Conservation (phyloP, 768 basidiomycete species). For the Hygrocybe coccinea region DNA sequence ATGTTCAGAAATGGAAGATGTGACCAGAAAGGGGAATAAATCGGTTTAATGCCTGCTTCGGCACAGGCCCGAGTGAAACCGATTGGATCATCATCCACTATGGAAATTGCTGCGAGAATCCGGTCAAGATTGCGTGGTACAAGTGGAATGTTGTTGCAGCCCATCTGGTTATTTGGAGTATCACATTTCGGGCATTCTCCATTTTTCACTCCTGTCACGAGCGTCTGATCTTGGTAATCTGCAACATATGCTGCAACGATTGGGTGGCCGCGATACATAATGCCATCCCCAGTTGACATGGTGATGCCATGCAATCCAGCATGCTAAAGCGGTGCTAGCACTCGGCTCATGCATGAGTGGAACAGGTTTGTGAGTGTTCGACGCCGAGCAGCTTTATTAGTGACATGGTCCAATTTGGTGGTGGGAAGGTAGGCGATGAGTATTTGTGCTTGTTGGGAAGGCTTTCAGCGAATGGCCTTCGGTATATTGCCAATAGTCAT, state of each 20-base stretch:
- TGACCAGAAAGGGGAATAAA: conserved; percentile 37
- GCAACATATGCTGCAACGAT: conserved; percentile 38
- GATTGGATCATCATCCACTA: conserved; percentile 9
- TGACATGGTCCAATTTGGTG: conserved; percentile 29
- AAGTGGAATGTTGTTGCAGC: conserved; percentile 3
- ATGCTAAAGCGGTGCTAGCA: conserved; percentile 25
- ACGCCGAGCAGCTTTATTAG: conserved; percentile 21
- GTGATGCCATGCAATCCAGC: conserved; percentile 28
- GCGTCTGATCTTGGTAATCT: conserved; percentile 44
- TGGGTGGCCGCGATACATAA: conserved; percentile 27
- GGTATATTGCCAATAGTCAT: conserved; percentile 38
- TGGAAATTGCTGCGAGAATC: conserved; percentile 14
- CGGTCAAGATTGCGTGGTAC: conserved; percentile 10
- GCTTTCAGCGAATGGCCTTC: conserved; percentile 28
- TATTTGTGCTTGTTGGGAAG: conserved; percentile 29
- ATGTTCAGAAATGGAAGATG: conserved; percentile 39
- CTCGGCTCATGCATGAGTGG: conserved; percentile 30
- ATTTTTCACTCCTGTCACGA: conserved; percentile 26
- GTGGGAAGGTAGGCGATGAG: conserved; percentile 41
- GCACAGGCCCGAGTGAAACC: conserved; percentile 16
- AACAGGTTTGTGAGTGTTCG: conserved; percentile 32
- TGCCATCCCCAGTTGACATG: conserved; percentile 30
- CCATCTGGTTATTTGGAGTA: conserved; percentile 15
- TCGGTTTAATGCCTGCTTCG: conserved; percentile 21
- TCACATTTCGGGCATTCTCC: conserved; percentile 29